Evolutionary conservation across 345 rosid genomes (phyloP).

Genomic region (Reutealis trisperma): DNA sequence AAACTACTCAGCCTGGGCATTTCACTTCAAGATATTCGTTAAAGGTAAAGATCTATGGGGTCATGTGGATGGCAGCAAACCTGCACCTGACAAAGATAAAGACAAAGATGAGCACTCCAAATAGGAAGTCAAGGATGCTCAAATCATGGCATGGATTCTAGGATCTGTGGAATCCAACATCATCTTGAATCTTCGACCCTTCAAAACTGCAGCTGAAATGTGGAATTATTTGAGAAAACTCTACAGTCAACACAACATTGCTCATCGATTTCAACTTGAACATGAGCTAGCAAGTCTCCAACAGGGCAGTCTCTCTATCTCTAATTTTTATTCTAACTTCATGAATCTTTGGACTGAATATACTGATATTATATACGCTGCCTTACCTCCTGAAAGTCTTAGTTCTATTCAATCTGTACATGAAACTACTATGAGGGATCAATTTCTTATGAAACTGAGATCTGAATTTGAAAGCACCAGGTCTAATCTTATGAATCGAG

Average conservation of each 20-base stretch:
- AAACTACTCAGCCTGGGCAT: no score
- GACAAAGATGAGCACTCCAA: not conserved
- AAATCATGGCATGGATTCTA: no score
- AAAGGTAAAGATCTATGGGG: no score
- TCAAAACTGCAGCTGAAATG: no score
- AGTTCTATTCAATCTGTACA: not conserved
- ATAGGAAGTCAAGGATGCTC: no score
- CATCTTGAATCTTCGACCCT: no score
- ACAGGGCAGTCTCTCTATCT: not conserved
- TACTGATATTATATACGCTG: not conserved
- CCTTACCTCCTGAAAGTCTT: not conserved
- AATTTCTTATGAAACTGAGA: not conserved
- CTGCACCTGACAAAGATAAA: not conserved
- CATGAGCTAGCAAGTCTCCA: not conserved
- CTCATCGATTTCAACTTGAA: not conserved
- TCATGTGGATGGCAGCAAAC: not conserved
- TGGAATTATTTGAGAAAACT: no score
- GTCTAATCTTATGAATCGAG: no score
- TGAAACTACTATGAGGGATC: not conserved
- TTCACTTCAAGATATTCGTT: no score
- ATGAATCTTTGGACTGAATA: not conserved
- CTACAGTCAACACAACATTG: no score
- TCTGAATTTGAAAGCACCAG: constrained; percentile 4
- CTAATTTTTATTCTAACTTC: not conserved
- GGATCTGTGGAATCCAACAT: no score